Base-by-base conservation (phyloP, 2,329 filamentous ascomycete species). In the Diaporthe humulicola region DNA sequence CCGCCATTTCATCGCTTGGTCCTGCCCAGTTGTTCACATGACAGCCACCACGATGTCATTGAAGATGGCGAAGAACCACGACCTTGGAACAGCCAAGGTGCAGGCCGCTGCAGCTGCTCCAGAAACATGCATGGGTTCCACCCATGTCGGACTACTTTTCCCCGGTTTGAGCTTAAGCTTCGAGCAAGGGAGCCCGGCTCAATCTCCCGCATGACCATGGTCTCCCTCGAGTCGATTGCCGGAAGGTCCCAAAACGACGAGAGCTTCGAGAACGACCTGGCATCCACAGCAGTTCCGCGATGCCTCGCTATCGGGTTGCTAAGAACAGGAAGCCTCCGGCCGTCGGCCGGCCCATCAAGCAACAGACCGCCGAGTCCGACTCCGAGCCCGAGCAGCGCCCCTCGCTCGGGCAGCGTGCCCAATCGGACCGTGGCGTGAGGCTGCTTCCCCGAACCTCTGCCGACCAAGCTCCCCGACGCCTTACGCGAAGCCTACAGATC, bases 401-500 rank as follows among this genome's bases (percentile, higher is more conserved):
- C 25, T 17, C 50, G 30, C 48, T 22, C 19, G 50, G 17, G 12
- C 38, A 67, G 42, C 61, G 10, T 36, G 57, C 61, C 22, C 71
- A 38, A 5, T n/a, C 14, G 58, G 22, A 40, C 42, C 40, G 36
- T 25, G 61, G 58, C 38, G 52, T 71, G 15, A 36, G 30, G 28
- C 25, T 66, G n/a, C 40, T 74, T 2, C 74, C 74, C n/a, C 28
- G 33, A 33, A 50, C 61, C n/a, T 50, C 57, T 22, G 36, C 52
- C 28, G 33, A 69, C 2, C 30, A 50, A 42, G 45, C 67, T 28
- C 30, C 61, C 1, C 70, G 60, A 9, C 71, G 58, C n/a, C 56
- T 54, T 30, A 77, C 73, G 33, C 77, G 38, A 75, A 77, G 76
- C 83, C 66, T 64, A 67, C 78, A 57, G 60, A 73, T 83, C 77